phyloP scores from a whole-genome alignment of 2,329 filamentous ascomycete species.

The Hyphodiscus sp. region DNA sequence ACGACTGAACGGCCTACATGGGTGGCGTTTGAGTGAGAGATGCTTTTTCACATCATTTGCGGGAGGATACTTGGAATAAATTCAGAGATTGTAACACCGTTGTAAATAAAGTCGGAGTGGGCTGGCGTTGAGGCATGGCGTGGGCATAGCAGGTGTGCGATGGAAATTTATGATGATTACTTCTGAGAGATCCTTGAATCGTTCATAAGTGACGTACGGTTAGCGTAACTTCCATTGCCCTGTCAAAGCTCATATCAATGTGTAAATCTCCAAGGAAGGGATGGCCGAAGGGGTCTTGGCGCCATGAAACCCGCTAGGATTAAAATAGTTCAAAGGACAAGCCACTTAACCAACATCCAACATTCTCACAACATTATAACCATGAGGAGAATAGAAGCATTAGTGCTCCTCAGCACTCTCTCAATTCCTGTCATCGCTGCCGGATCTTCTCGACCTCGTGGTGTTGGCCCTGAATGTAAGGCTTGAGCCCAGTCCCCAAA shows the following conservation, averaged over 20 bases:
- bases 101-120: background rate
- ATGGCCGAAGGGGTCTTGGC: too few species aligned
- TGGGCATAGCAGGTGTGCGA: background rate
- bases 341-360: background rate
- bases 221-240: too few species aligned
- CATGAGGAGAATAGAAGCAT: conserved; percentile 27
- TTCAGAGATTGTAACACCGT: background rate
- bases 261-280: too few species aligned
- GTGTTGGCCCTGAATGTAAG: conserved; percentile 88
- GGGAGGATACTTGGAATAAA: background rate
- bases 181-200: background rate
- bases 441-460: conserved; percentile 66
- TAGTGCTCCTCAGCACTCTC: conserved; percentile 28
- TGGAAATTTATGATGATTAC: background rate
- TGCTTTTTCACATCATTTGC: background rate
- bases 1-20: background rate
- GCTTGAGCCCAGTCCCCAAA: conserved; percentile 25
- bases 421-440: conserved; percentile 41
- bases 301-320: too few species aligned
- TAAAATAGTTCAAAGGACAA: too few species aligned
- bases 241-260: too few species aligned
- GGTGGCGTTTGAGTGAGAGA: background rate
- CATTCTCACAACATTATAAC: conserved; percentile 5
- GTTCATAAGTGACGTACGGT: background rate
- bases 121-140: background rate